A percentile compares a stretch with the other conserved stretches of the same genome.
Evolutionary conservation across 2,329 filamentous ascomycete genomes (phyloP).

Genomic region (Fusarium gaditjirri): DNA sequence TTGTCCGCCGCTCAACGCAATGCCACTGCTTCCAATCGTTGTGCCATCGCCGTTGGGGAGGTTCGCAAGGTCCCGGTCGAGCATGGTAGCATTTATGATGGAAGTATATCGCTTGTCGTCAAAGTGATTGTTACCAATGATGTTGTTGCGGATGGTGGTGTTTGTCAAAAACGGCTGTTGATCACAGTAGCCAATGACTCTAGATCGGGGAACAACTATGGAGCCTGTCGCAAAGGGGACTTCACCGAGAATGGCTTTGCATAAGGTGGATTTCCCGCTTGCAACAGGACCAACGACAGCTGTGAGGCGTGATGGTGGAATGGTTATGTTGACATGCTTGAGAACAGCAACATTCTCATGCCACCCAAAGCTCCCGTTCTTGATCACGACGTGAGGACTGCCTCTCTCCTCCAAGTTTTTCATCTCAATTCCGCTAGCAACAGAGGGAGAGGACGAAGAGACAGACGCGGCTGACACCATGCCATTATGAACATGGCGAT

Average conservation of each 20-base stretch:
- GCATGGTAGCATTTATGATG: constrained; percentile 48
- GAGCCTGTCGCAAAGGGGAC: constrained; percentile 33
- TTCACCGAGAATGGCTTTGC: constrained; percentile 50
- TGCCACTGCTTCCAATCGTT: constrained; percentile 52
- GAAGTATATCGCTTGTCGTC: constrained; percentile 47
- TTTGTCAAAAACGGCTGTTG: constrained; percentile 50
- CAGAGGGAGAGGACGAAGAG: background rate
- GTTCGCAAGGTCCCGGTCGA: constrained; percentile 44
- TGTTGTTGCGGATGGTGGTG: constrained; percentile 50
- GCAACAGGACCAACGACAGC: constrained; percentile 51
- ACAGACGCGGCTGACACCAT: fast-evolving
- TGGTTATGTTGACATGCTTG: constrained; percentile 16
- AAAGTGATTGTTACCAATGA: constrained; percentile 48
- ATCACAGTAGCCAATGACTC: constrained; percentile 46
- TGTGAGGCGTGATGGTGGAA: constrained; percentile 39
- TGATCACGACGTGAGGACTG: background rate
- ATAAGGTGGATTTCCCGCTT: constrained; percentile 51
- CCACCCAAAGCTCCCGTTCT: constrained; percentile 38
- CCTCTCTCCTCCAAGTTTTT: too few species aligned
- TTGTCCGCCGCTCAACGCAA: constrained; percentile 56
- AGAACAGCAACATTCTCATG: constrained; percentile 27
- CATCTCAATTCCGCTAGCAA: too few species aligned
- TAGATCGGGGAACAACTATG: background rate
- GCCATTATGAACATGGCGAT: fast-evolving
- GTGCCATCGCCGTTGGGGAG: constrained; percentile 52